These are phyloP conservation scores for Pterula multifida DNA, from an alignment of 1,284 basidiomycete species.

Conservation along the genomic window DNA sequence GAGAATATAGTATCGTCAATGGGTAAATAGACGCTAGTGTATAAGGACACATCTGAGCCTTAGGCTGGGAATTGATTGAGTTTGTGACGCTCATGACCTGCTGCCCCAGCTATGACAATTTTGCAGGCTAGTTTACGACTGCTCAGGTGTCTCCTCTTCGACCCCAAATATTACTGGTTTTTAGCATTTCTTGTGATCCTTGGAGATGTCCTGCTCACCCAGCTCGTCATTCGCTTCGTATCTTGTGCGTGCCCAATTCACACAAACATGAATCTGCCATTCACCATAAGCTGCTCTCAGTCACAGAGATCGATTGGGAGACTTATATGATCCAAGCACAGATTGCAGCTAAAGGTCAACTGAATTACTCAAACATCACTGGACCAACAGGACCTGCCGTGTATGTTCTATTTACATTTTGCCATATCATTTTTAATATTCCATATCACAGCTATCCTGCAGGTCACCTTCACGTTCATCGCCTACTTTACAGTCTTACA, in stretches of 20 bases:
- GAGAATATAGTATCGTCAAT: constrained; percentile 17
- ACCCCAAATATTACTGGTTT: constrained; percentile 53
- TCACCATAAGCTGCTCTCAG: constrained; percentile 21
- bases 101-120: constrained; percentile 2
- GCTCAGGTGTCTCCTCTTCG: constrained; percentile 31
- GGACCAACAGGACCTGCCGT: constrained; percentile 93
- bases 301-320: constrained; percentile 98
- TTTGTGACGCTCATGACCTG: too few relatives aligned
- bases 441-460: constrained; percentile 74
- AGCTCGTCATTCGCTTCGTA: constrained; percentile 68
- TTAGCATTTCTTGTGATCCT: constrained; percentile 52
- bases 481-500: constrained; percentile 58
- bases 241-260: constrained; percentile 48
- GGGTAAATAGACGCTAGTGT: too few relatives aligned
- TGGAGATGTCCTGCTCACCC: constrained; percentile 65
- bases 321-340: constrained; percentile 87
- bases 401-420: constrained; percentile 33
- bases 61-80: too few relatives aligned
- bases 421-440: constrained; percentile 1
- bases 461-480: constrained; percentile 82
- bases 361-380: constrained; percentile 75
- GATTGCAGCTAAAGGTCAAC: constrained; percentile 72
- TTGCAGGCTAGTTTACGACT: constrained; percentile 9
- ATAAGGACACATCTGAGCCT: too few relatives aligned
- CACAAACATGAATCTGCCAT: constrained; percentile 4